Evolutionary conservation across 371 early-diverging fungal species (phyloP), one percentile per base, ranked within the genome.

Genomic region (Batkoa obscura): DNA sequence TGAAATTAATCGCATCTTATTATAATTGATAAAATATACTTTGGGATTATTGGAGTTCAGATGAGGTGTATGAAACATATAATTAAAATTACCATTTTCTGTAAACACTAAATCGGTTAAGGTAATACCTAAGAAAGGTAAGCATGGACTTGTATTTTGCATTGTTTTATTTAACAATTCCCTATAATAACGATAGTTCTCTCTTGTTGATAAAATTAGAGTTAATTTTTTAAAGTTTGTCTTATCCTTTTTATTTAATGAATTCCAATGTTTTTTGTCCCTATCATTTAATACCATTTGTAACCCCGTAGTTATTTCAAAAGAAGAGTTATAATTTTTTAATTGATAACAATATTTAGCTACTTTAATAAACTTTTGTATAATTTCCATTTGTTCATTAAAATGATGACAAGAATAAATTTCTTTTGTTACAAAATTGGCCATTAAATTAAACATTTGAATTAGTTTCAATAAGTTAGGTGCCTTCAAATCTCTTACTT

Each of bases 81-180:
- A 69, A 63, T 90, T 83, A 12, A 84, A 73, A 66, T 90, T 91
- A 13, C 94, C 93, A 51, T 91, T 90, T 60, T 94, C 88, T 49
- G 91, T 82, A 63, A 94, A 91, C 35, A 90, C 89, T 61, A 94
- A 64, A 64, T 94, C 95, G 52, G 86, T 87, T 42, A 92, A 66
- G 61, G 83, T 85, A 35, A 82, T 75, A 33, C 87, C 92, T 46
- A 94, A 55, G 61, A 89, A 92, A 0, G 94, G 94, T 8, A 94
- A 80, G 57, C 86, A 85, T 9, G 45, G 45, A 15, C 17, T 3
- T 9, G n/a, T 8, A 45, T 12, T 23, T 12, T 4, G 3, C 15
- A 23, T 9, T 4, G 8, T 45, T 45, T 45, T 3, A 2, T 5
- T 60, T 37, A 72, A 43, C 17, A 63, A 70, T 41, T 62, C 70